These are phyloP conservation scores for Boletales sp. DNA, from an alignment of 768 basidiomycete genomes.

Conservation along the genomic window DNA sequence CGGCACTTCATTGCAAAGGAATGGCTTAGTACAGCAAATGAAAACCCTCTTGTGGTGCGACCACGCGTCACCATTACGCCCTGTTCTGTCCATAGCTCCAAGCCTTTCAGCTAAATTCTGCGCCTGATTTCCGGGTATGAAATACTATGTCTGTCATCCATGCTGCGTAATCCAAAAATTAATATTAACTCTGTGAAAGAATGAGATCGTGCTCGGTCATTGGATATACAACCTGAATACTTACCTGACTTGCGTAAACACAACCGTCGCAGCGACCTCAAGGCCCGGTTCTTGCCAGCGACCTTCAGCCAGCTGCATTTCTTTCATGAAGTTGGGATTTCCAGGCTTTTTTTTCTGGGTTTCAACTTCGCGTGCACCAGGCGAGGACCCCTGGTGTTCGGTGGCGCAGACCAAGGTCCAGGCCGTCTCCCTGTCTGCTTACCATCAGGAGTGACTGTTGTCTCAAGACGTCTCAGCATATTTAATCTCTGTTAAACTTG, in stretches of 20 bases:
- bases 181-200: constrained; percentile 14
- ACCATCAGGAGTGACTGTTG: constrained; percentile 45
- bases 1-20: not conserved
- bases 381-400: constrained; percentile 18
- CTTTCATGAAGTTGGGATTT: constrained; percentile 7
- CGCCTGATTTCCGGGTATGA: constrained; percentile 25
- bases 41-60: not conserved
- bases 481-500: constrained; percentile 27
- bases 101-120: not conserved
- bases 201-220: constrained; percentile 6
- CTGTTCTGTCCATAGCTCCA: not conserved
- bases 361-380: constrained; percentile 14
- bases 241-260: constrained; percentile 12
- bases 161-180: constrained; percentile 16
- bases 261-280: constrained; percentile 1
- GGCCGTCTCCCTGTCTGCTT: constrained; percentile 32
- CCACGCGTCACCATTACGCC: constrained; percentile 7
- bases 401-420: constrained; percentile 25
- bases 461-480: constrained; percentile 42
- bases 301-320: not conserved
- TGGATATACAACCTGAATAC: not conserved
- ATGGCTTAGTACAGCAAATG: constrained; percentile 1
- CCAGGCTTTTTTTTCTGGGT: constrained; percentile 19
- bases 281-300: no score
- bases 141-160: constrained; percentile 5